Evolutionary conservation across 768 basidiomycete genomes (phyloP).

Genomic region (Hebeloma cylindrosporum): DNA sequence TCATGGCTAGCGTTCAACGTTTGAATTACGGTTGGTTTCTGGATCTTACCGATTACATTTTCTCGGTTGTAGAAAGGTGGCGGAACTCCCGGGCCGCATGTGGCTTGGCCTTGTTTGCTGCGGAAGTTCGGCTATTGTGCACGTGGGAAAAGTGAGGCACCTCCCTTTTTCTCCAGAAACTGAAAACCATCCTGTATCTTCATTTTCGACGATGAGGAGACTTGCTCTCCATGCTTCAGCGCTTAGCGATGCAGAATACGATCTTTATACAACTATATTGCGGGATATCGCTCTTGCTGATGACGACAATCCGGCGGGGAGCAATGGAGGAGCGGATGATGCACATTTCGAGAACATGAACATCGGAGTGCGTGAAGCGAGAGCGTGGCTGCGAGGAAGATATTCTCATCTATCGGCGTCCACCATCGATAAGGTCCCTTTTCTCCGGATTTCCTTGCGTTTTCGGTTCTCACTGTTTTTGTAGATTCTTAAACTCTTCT

Average conservation of each 20-base stretch:
- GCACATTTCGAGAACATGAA: conserved; percentile 51
- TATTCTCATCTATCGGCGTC: conserved; percentile 53
- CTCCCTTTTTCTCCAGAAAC: no score
- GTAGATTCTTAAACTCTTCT: conserved; percentile 68
- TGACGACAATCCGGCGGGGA: conserved; percentile 24
- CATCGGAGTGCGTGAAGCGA: conserved; percentile 63
- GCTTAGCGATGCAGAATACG: conserved; percentile 71
- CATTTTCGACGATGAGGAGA: conserved; percentile 59
- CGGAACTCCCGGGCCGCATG: no score
- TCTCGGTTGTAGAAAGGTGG: no score
- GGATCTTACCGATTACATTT: no score
- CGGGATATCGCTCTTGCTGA: conserved; percentile 46
- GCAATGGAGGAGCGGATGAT: conserved; percentile 34
- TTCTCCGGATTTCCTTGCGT: background rate
- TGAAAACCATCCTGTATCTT: no score
- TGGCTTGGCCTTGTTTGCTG: no score
- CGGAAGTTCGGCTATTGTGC: no score
- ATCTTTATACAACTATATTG: conserved; percentile 62
- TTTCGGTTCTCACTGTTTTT: background rate
- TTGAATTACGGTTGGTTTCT: no score
- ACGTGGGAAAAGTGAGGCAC: no score
- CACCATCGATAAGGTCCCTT: conserved; percentile 60
- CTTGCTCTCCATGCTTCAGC: conserved; percentile 74
- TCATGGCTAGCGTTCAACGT: no score
- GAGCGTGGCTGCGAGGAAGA: conserved; percentile 75